A percentile compares a stretch with the other conserved stretches of the same genome.
Evolutionary conservation across 1,284 basidiomycete genomes (phyloP).

Genomic region (Ustilago hordei): DNA sequence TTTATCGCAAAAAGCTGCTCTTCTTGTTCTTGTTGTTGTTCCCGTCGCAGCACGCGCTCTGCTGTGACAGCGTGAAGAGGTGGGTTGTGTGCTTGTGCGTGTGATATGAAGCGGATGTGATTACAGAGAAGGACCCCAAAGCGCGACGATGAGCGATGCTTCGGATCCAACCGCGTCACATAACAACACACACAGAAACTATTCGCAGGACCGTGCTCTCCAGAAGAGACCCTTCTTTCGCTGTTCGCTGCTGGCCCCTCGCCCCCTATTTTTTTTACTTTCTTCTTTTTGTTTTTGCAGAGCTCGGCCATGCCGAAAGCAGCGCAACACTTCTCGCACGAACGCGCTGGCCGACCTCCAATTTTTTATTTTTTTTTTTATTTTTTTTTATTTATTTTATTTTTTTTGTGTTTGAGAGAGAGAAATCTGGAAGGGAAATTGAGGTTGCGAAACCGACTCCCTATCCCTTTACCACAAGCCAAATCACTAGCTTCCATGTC

Average conservation of each 20-base stretch:
- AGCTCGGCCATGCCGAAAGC: not conserved
- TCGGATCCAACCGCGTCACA: not conserved
- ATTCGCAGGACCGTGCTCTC: conserved; percentile 16
- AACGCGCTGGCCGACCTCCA: not conserved
- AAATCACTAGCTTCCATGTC: no score
- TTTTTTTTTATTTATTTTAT: no score
- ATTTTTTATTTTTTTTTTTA: not conserved
- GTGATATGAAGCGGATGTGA: conserved; percentile 30
- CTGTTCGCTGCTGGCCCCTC: conserved; percentile 4
- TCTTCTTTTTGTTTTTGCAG: not conserved
- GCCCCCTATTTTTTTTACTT: conserved; percentile 25
- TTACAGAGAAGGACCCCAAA: conserved; percentile 29
- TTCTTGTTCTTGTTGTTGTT: not conserved
- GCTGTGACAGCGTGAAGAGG: conserved; percentile 18
- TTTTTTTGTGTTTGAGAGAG: not conserved
- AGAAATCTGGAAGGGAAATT: not conserved
- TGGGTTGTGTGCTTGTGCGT: conserved; percentile 1
- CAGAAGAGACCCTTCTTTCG: not conserved
- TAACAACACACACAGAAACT: not conserved
- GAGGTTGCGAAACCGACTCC: not conserved
- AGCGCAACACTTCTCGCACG: conserved; percentile 5
- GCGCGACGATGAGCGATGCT: not conserved
- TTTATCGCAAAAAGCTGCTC: not conserved
- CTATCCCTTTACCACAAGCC: not conserved
- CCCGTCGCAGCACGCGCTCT: not conserved